phyloP scores from a whole-genome alignment of 75 land plant genomes.

The Chamaecyparis obtusa region DNA sequence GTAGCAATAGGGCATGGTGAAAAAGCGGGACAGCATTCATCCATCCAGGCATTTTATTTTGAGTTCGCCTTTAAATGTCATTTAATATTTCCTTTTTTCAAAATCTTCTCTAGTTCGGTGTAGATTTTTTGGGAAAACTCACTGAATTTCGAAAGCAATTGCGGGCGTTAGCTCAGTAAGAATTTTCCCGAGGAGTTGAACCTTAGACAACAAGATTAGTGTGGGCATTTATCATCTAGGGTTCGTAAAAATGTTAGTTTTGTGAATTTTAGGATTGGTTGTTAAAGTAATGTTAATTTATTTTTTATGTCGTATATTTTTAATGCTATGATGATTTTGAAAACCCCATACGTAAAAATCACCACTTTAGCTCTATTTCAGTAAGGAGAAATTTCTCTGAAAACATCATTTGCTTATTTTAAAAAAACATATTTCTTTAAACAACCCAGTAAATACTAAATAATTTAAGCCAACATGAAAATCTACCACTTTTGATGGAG shows the following conservation, averaged over 20 bases:
- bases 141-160: neutral
- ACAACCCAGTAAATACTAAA: no score
- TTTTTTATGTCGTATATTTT: neutral
- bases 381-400: no score
- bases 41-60: neutral
- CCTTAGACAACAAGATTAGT: neutral
- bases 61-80: no score
- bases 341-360: no score
- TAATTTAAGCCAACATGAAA: no score
- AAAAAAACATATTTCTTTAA: no score
- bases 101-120: neutral
- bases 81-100: neutral
- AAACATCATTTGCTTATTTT: no score
- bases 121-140: neutral
- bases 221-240: neutral
- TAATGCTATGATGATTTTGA: no score
- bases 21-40: conserved; percentile 9
- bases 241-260: neutral
- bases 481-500: no score
- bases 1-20: conserved; percentile 8
- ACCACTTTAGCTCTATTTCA: no score
- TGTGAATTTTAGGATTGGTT: neutral
- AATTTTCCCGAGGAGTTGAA: neutral
- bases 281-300: neutral
- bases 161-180: neutral